Percentiles rank a stretch among this genome's conserved stretches.
Conservation (phyloP, 2,329 filamentous ascomycete species). For the Aspergillus calidoustus region DNA sequence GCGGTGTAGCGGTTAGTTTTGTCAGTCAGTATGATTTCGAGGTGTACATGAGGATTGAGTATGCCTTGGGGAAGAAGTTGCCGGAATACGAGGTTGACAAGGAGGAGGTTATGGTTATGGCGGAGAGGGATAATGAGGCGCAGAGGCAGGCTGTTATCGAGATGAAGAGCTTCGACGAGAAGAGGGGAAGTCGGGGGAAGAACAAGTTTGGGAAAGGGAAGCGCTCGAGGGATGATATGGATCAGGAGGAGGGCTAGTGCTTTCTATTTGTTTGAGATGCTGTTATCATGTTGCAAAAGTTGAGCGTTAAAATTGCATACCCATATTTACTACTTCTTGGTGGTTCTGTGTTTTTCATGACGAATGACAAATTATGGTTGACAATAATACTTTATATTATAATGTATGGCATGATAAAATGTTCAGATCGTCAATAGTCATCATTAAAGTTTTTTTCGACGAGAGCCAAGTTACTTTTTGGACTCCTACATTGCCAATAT, state of each 20-base stretch:
- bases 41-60: slow-evolving; percentile 79
- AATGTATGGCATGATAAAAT: slow-evolving; percentile 19
- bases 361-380: not conserved
- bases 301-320: slow-evolving; percentile 12
- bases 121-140: slow-evolving; percentile 77
- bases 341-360: not conserved
- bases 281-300: slow-evolving; percentile 2
- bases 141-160: slow-evolving; percentile 78
- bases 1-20: slow-evolving; percentile 77
- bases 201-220: slow-evolving; percentile 58
- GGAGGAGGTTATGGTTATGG: slow-evolving; percentile 85
- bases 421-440: slow-evolving; percentile 12
- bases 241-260: slow-evolving; percentile 71
- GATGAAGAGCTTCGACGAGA: slow-evolving; percentile 80
- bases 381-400: slow-evolving; percentile 18
- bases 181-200: slow-evolving; percentile 57
- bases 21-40: slow-evolving; percentile 90
- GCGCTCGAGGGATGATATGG: slow-evolving; percentile 68
- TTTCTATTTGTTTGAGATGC: not conserved
- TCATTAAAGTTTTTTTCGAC: slow-evolving; percentile 9
- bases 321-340: not conserved
- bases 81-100: slow-evolving; percentile 70
- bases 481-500: not conserved
- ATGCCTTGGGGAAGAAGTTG: slow-evolving; percentile 77
- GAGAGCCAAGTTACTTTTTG: not conserved